Percentiles rank a stretch among this genome's conserved stretches.
Evolutionary conservation across 1,139 yeast genomes (phyloP).

Genomic region (Geotrichum aggregatum): DNA sequence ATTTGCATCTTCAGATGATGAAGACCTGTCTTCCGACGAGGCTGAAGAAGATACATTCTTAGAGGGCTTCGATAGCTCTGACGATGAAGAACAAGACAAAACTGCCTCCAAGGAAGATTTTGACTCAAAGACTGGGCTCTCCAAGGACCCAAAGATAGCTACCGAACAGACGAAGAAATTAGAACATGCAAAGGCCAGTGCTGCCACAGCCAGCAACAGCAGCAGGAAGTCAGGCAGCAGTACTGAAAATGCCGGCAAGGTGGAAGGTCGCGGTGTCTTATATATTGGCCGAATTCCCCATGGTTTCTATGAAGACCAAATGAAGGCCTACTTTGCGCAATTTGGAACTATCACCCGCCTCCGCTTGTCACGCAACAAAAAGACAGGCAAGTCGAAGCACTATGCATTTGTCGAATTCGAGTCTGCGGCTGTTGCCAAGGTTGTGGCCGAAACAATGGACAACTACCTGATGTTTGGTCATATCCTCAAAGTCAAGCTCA

Average conservation of each 20-base stretch:
- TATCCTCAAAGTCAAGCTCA: constrained; percentile 61
- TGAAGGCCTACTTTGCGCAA: constrained; percentile 76
- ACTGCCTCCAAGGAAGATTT: constrained; percentile 17
- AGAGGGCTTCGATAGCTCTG: constrained; percentile 29
- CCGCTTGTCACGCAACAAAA: constrained; percentile 81
- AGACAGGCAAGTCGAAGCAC: constrained; percentile 88
- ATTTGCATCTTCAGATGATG: constrained; percentile 25
- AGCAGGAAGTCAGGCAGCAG: constrained; percentile 32
- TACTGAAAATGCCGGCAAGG: not conserved
- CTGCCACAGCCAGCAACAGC: constrained; percentile 27
- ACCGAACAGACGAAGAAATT: constrained; percentile 20
- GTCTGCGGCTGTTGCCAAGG: constrained; percentile 67
- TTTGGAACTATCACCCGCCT: constrained; percentile 80
- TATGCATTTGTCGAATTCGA: constrained; percentile 87
- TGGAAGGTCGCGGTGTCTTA: constrained; percentile 55
- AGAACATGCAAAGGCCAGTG: constrained; percentile 18
- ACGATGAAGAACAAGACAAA: constrained; percentile 32
- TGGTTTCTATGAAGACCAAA: constrained; percentile 83
- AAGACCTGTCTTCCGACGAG: constrained; percentile 35
- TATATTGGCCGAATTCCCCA: constrained; percentile 91
- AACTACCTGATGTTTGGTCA: constrained; percentile 88
- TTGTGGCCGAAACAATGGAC: constrained; percentile 94
- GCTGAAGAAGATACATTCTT: constrained; percentile 28
- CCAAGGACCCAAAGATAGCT: constrained; percentile 9
- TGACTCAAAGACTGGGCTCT: constrained; percentile 20